A percentile compares a stretch with the other conserved stretches of the same genome.
Evolutionary conservation across 805 yeast species (phyloP).

Genomic region (Lipomyces chichibuensis): DNA sequence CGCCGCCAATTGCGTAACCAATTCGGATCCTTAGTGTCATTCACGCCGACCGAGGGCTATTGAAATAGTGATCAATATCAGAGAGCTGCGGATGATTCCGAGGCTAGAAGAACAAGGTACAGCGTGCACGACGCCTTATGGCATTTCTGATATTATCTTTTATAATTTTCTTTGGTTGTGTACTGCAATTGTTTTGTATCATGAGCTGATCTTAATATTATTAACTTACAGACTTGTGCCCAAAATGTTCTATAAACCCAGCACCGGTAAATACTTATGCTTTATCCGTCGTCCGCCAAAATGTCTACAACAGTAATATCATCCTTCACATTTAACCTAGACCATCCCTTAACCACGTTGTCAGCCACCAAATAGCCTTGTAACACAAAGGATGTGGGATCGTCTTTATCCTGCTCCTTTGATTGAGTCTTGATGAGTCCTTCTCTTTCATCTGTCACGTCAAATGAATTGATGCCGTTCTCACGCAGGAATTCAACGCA

Average conservation of each 20-base stretch:
- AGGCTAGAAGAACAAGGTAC: no score
- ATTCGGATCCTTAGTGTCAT: no score
- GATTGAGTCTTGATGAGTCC: conserved; percentile 24
- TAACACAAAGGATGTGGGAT: conserved; percentile 1
- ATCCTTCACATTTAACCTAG: conserved; percentile 24
- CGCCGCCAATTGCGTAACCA: no score
- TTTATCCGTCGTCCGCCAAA: conserved; percentile 11
- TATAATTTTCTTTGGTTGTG: no score
- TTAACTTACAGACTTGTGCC: no score
- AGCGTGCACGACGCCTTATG: no score
- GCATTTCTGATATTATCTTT: no score
- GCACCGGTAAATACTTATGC: not conserved
- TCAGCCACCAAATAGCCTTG: conserved; percentile 26
- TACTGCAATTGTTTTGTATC: no score
- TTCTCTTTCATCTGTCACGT: conserved; percentile 16
- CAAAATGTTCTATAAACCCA: not conserved
- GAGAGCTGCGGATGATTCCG: no score
- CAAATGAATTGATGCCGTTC: conserved; percentile 16
- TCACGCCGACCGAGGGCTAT: no score
- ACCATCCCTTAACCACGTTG: conserved; percentile 29
- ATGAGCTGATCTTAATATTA: no score
- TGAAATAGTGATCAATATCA: no score
- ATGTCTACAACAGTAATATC: conserved; percentile 30
- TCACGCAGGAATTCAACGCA: conserved; percentile 30
- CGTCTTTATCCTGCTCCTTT: conserved; percentile 9